Evolutionary conservation across 1,139 yeast species (phyloP), one percentile per base, ranked within the genome.

Genomic region (Saccharomyces pastorianus): DNA sequence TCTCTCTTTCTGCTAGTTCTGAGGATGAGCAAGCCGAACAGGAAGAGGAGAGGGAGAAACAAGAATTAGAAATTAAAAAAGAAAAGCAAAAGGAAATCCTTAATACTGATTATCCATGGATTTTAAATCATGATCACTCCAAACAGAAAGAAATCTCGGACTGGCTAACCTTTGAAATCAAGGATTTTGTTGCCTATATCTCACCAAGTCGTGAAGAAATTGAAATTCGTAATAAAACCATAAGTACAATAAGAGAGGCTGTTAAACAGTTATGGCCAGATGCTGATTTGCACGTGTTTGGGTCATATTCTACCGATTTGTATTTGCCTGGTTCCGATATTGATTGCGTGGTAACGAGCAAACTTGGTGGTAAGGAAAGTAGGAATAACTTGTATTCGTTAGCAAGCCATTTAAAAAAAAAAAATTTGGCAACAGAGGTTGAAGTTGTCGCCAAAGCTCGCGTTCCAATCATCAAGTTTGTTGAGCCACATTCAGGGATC

Each of bases 241-340:
- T 93, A 26, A 71, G 76, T 46, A 76, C 80, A 49, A 73, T 95
- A 48, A 82, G 85, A 56, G 66, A 69, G 5, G 76, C 81, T 13
- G 86, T 91, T 6, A 71, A 71, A 38, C 64, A 72, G 1, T 75
- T 86, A 55, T 93, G 99, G 98, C 82, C 84, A 0, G 88, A 83
- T 58, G 85, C 96, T 2, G 88, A 86, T 56, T 81, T 87, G 6
- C 87, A 85, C 62, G 96, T 91, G 13, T 93, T 95, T 75, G 99
- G 99, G 0, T 90, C 98, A 0, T 88, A 84, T 69, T 97, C 99
- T 1, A 91, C 99, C 0, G 97, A 91, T 67, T 74, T 95, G 59
- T 93, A 91, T 64, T 74, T 95, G 25, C 99, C 99, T 0, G 96
- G 96, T 0, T 89, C 97, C 0, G 99, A 95, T 75, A 90, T 95